Evolutionary conservation across 164 flowering plant genomes (phyloP).

Genomic region (Brasenia schreberi): DNA sequence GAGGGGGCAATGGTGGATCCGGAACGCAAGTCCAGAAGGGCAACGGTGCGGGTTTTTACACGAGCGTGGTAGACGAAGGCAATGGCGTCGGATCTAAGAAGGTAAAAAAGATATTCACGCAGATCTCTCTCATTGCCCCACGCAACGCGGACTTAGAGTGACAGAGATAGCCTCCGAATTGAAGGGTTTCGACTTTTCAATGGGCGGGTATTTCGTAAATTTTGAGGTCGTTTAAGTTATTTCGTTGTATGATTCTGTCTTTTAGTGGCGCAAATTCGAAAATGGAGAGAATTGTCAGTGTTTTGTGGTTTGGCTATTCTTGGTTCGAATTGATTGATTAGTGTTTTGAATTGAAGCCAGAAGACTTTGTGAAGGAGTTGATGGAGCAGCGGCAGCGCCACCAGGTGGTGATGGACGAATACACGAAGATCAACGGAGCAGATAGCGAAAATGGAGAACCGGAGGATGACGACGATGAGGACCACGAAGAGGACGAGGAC

Average conservation of each 20-base stretch:
- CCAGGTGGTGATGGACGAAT: constrained; percentile 4
- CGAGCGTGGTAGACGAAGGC: constrained; percentile 20
- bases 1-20: constrained; percentile 1
- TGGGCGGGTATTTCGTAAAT: background rate
- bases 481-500: constrained; percentile 9
- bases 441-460: constrained; percentile 4
- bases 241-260: background rate
- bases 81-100: constrained; percentile 13
- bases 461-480: constrained; percentile 5
- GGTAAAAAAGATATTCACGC: constrained; percentile 16
- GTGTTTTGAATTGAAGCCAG: constrained; percentile 57
- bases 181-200: background rate
- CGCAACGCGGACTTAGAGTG: background rate
- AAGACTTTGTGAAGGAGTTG: constrained; percentile 57
- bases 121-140: background rate
- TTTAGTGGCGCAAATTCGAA: background rate
- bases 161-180: background rate
- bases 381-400: constrained; percentile 12
- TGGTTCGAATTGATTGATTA: constrained; percentile 22
- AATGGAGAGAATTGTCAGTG: background rate
- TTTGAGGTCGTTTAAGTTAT: background rate
- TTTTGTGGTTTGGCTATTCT: background rate
- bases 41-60: constrained; percentile 5
- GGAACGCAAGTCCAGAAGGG: background rate
- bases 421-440: constrained; percentile 4